Percentiles rank a stretch among this genome's conserved stretches.
phyloP scores from a whole-genome alignment of 148 eudicot species.

The Hydrangea macrophylla region DNA sequence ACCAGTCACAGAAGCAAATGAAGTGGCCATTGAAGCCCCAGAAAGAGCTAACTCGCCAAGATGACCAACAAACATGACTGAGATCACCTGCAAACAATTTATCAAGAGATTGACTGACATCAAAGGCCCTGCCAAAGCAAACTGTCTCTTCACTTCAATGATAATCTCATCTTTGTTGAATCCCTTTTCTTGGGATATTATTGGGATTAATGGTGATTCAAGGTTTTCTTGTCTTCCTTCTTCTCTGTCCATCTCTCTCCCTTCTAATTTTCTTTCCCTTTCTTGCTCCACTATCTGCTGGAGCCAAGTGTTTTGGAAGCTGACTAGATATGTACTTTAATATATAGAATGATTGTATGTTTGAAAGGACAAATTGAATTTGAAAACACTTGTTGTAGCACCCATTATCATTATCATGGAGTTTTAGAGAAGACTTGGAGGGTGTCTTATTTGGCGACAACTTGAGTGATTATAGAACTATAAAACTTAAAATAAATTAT shows the following conservation, averaged over 20 bases:
- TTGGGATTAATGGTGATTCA: neutral
- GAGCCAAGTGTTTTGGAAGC: too few species aligned
- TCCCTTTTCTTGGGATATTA: neutral
- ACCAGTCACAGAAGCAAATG: constrained; percentile 33
- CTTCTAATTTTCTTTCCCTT: too few species aligned
- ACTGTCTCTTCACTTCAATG: constrained; percentile 23
- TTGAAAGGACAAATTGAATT: too few species aligned
- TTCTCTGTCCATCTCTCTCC: neutral
- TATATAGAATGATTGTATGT: too few species aligned
- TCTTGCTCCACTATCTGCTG: neutral
- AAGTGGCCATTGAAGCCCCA: constrained; percentile 36
- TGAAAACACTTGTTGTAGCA: too few species aligned
- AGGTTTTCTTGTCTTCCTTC: neutral
- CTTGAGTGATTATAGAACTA: too few species aligned
- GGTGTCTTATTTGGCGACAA: too few species aligned
- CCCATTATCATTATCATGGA: too few species aligned
- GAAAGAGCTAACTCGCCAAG: constrained; percentile 33
- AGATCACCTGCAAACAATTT: constrained; percentile 21
- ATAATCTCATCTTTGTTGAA: constrained; percentile 5
- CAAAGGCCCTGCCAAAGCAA: constrained; percentile 28
- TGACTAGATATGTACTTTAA: too few species aligned
- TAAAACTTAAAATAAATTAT: too few species aligned
- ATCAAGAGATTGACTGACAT: constrained; percentile 23
- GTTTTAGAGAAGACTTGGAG: too few species aligned
- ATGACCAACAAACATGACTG: constrained; percentile 39